These are phyloP conservation scores for Suillus decipiens DNA, from an alignment of 768 basidiomycete genomes.

Conservation along the genomic window DNA sequence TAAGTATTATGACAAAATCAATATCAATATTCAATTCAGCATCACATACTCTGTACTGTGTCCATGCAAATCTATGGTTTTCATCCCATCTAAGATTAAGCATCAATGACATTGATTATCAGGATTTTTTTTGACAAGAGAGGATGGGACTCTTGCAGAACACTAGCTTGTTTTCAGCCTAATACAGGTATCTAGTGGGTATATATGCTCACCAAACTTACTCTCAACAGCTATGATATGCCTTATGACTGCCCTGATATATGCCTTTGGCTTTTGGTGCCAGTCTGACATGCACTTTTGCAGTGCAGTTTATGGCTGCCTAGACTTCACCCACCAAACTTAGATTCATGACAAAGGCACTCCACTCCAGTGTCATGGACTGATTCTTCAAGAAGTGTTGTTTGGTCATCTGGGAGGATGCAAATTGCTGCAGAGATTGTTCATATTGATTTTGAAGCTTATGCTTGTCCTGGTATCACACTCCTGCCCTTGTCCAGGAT, in stretches of 20 bases:
- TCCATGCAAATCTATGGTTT: slow-evolving; percentile 45
- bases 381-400: not conserved
- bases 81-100: slow-evolving; percentile 84
- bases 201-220: slow-evolving; percentile 22
- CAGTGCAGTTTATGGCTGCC: slow-evolving; percentile 37
- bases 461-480: slow-evolving; percentile 20
- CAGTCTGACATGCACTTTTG: slow-evolving; percentile 48
- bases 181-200: not conserved
- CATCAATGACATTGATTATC: slow-evolving; percentile 88
- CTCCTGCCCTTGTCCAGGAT: slow-evolving; percentile 21
- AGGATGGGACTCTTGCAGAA: slow-evolving; percentile 61
- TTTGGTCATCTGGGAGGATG: slow-evolving; percentile 47
- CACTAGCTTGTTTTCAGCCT: slow-evolving; percentile 8
- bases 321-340: not conserved
- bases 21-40: not conserved
- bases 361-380: not conserved
- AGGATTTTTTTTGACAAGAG: slow-evolving; percentile 76
- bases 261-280: slow-evolving; percentile 43
- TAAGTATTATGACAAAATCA: not conserved
- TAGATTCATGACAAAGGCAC: not conserved
- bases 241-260: slow-evolving; percentile 50
- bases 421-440: slow-evolving; percentile 32
- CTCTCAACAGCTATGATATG: slow-evolving; percentile 41
- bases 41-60: not conserved
- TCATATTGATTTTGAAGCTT: not conserved